Percentiles rank a stretch among this genome's conserved stretches.
phyloP scores from a whole-genome alignment of 805 yeast genomes.

The Lipomyces sp. region DNA sequence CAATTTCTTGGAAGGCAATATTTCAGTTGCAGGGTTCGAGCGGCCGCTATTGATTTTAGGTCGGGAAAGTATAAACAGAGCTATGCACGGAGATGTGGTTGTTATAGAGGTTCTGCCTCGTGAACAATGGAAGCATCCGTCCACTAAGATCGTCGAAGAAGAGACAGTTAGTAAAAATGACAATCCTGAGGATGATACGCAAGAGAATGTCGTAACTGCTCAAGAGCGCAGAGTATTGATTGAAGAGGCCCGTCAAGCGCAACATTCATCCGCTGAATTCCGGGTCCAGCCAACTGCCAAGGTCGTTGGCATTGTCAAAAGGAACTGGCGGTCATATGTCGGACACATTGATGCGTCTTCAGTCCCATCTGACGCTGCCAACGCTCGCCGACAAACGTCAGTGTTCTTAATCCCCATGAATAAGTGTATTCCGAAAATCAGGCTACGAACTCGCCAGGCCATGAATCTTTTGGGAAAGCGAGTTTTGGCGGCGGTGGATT shows the following conservation, averaged over 20 bases:
- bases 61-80: conserved; percentile 81
- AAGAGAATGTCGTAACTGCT: conserved; percentile 60
- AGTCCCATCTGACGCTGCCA: conserved; percentile 47
- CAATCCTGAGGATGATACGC: conserved; percentile 53
- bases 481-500: conserved; percentile 88
- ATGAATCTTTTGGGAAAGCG: conserved; percentile 82
- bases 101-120: conserved; percentile 88
- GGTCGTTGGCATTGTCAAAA: conserved; percentile 82
- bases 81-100: conserved; percentile 90
- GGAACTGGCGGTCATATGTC: conserved; percentile 96
- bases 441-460: conserved; percentile 87
- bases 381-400: conserved; percentile 57
- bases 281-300: conserved; percentile 89
- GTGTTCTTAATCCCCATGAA: conserved; percentile 91
- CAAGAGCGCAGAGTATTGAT: conserved; percentile 73
- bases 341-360: conserved; percentile 88
- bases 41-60: conserved; percentile 85
- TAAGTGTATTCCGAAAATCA: conserved; percentile 78
- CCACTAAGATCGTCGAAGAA: conserved; percentile 78
- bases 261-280: conserved; percentile 49
- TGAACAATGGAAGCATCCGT: conserved; percentile 84
- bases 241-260: conserved; percentile 74
- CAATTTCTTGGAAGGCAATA: conserved; percentile 77
- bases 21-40: conserved; percentile 70
- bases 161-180: conserved; percentile 61